phyloP scores from a whole-genome alignment of 169 alveolate species.

The Perkinsus marinus region DNA sequence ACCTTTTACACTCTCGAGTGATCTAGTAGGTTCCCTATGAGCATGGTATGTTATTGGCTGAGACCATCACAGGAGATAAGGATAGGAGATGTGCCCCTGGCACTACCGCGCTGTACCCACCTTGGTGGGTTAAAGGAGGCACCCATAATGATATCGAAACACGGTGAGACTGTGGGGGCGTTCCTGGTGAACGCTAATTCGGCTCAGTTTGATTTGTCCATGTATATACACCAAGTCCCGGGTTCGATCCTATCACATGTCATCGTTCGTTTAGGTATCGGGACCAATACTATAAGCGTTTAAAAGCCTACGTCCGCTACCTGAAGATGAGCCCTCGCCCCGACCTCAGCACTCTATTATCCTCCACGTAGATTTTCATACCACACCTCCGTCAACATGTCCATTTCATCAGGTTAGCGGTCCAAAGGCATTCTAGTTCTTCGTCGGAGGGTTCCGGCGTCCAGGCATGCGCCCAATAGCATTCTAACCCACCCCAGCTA shows the following conservation, averaged over 20 bases:
- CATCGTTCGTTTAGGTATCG: background rate
- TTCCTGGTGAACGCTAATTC: too few species aligned
- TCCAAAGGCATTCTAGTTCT: too few species aligned
- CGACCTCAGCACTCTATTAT: background rate
- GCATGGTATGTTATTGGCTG: slow-evolving; percentile 21
- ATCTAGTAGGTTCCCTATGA: slow-evolving; percentile 2
- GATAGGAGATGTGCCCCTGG: background rate
- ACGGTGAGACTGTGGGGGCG: too few species aligned
- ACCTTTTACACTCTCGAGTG: background rate
- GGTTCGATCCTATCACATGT: background rate
- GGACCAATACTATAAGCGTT: background rate
- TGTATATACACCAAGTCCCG: too few species aligned
- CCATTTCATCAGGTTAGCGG: too few species aligned
- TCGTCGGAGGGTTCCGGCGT: too few species aligned
- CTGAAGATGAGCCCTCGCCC: background rate
- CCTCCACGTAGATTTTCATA: too few species aligned
- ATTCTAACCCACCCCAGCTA: too few species aligned
- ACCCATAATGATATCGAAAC: slow-evolving; percentile 31
- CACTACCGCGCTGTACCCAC: slow-evolving; percentile 3
- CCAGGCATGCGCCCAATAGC: too few species aligned
- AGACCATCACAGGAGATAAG: background rate
- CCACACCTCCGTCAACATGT: too few species aligned
- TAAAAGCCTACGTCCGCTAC: background rate
- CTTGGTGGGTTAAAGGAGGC: slow-evolving; percentile 20
- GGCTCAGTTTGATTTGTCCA: too few species aligned